These are phyloP conservation scores for Tubosaeta sp. DNA, from an alignment of 768 basidiomycete genomes.

Conservation along the genomic window DNA sequence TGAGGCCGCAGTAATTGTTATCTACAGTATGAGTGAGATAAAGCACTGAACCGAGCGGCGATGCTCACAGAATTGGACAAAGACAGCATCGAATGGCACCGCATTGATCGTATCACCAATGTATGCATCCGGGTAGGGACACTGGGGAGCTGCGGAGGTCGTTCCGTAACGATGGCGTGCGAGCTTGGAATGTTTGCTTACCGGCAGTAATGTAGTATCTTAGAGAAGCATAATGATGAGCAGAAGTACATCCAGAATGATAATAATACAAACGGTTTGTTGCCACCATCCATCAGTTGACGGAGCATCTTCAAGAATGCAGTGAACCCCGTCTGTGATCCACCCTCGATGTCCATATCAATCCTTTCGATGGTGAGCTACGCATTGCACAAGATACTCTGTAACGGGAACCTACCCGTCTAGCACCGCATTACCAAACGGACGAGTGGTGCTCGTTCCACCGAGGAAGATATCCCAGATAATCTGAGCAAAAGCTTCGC, in stretches of 20 bases:
- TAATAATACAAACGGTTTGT: constrained; percentile 19
- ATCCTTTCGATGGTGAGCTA: constrained; percentile 18
- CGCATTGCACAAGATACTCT: not conserved
- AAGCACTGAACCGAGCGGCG: not conserved
- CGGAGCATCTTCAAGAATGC: constrained; percentile 32
- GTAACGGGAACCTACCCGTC: not conserved
- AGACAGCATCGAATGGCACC: constrained; percentile 45
- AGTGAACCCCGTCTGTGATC: constrained; percentile 28
- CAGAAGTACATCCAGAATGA: not conserved
- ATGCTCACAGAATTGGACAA: constrained; percentile 44
- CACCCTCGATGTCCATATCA: constrained; percentile 50
- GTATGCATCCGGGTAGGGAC: constrained; percentile 47
- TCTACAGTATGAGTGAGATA: constrained; percentile 27
- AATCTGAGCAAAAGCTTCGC: constrained; percentile 54
- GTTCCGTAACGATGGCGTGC: not conserved
- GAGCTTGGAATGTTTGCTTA: not conserved
- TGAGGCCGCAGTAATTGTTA: constrained; percentile 45
- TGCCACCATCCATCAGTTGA: constrained; percentile 26
- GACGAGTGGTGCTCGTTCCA: constrained; percentile 57
- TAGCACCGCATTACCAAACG: constrained; percentile 61
- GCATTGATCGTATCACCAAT: constrained; percentile 39
- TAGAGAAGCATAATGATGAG: constrained; percentile 3
- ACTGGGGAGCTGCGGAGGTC: constrained; percentile 33
- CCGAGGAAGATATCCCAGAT: constrained; percentile 72
- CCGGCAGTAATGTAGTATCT: constrained; percentile 45